phyloP scores from a whole-genome alignment of 2,329 filamentous ascomycete genomes.

The Verticillium dahliae region DNA sequence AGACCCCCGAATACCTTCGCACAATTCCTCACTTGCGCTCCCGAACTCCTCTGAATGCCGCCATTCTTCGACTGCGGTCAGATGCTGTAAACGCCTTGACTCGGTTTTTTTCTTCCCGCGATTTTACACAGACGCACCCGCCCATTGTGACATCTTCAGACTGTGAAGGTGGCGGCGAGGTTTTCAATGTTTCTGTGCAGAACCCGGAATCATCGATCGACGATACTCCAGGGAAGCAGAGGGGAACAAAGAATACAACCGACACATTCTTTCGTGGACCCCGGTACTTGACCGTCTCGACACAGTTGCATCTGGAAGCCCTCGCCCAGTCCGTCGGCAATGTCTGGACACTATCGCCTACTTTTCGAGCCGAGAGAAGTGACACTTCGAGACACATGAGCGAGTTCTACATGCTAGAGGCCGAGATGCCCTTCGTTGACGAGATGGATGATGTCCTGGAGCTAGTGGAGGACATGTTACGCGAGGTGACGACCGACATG shows the following conservation, averaged over 20 bases:
- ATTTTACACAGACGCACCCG: constrained; percentile 80
- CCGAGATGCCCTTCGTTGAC: constrained; percentile 74
- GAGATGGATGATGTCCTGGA: constrained; percentile 67
- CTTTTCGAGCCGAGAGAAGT: constrained; percentile 88
- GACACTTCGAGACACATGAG: constrained; percentile 90
- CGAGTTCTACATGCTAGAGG: constrained; percentile 99
- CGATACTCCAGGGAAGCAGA: constrained; percentile 16
- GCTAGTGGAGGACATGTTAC: constrained; percentile 73
- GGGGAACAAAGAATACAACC: constrained; percentile 17
- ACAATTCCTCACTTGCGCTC: constrained; percentile 81
- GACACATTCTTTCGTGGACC: constrained; percentile 71
- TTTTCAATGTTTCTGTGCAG: constrained; percentile 63
- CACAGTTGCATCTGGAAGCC: constrained; percentile 90
- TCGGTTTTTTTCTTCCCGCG: constrained; percentile 64
- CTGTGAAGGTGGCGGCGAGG: constrained; percentile 93
- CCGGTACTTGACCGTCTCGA: constrained; percentile 96
- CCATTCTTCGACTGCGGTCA: constrained; percentile 77
- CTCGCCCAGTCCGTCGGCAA: constrained; percentile 80
- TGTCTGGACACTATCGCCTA: constrained; percentile 91
- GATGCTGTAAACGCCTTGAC: constrained; percentile 67
- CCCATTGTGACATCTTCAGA: constrained; percentile 95
- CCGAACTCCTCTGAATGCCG: constrained; percentile 73
- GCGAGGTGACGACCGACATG: constrained; percentile 36
- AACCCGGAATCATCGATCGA: constrained; percentile 9
- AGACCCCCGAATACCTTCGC: constrained; percentile 81